phyloP scores from a whole-genome alignment of 352 stramenopile species.

The Pythium periplocum region DNA sequence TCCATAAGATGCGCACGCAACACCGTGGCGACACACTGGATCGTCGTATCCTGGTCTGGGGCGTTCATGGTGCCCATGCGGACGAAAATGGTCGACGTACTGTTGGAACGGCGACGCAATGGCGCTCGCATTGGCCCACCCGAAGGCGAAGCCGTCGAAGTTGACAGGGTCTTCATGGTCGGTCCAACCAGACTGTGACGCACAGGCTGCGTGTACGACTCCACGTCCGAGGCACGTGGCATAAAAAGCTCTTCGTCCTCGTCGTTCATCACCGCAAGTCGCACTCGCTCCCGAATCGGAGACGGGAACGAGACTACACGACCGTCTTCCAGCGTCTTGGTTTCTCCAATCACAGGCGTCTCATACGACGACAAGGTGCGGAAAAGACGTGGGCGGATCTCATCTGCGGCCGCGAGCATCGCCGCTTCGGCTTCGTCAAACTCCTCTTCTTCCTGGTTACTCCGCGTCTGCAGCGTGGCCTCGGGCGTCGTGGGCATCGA shows the following conservation, averaged over 20 bases:
- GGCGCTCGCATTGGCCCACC: slow-evolving; percentile 20
- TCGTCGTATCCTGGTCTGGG: slow-evolving; percentile 95
- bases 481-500: slow-evolving; percentile 55
- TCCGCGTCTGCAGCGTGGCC: slow-evolving; percentile 11
- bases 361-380: slow-evolving; percentile 77
- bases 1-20: slow-evolving; percentile 94
- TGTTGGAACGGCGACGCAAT: slow-evolving; percentile 90
- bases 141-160: slow-evolving; percentile 9
- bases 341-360: slow-evolving; percentile 49
- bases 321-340: slow-evolving; percentile 33
- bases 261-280: slow-evolving; percentile 29
- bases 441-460: slow-evolving; percentile 29
- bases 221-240: slow-evolving; percentile 45
- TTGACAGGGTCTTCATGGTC: no score
- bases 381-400: slow-evolving; percentile 54
- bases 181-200: not conserved
- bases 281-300: slow-evolving; percentile 66
- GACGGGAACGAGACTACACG: slow-evolving; percentile 35
- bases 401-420: slow-evolving; percentile 3
- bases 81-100: slow-evolving; percentile 92
- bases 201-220: slow-evolving; percentile 31
- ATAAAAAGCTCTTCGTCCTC: slow-evolving; percentile 11
- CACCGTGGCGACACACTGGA: slow-evolving; percentile 94
- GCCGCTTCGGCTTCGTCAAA: slow-evolving; percentile 18
- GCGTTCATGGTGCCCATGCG: slow-evolving; percentile 92